Conservation (phyloP, 164 flowering plant species). For the Stephania yunnanensis region DNA sequence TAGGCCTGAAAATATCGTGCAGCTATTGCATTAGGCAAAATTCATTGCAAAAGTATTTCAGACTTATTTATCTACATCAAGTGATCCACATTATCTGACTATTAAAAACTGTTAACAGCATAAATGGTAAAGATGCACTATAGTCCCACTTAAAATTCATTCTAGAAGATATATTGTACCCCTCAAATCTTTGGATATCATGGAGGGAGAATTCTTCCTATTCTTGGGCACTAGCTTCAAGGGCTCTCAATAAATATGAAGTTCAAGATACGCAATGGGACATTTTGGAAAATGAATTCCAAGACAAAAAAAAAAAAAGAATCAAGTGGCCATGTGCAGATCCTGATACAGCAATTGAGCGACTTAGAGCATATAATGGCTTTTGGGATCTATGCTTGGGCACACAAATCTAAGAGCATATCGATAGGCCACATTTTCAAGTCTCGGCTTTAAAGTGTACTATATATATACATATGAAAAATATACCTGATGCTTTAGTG, state of each 20-base stretch:
- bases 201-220: too few species aligned
- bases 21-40: not conserved
- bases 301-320: too few species aligned
- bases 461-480: not conserved
- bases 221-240: too few species aligned
- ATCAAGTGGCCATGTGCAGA: too few species aligned
- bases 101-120: not conserved
- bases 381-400: too few species aligned
- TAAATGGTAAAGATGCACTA: not conserved
- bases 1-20: not conserved
- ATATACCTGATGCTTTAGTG: slow-evolving; percentile 86
- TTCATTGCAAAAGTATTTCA: not conserved
- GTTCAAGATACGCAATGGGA: too few species aligned
- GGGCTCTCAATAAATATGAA: too few species aligned
- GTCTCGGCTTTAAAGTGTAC: not conserved
- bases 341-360: too few species aligned
- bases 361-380: too few species aligned
- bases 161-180: not conserved
- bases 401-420: not conserved
- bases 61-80: not conserved
- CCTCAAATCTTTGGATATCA: too few species aligned
- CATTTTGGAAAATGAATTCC: too few species aligned
- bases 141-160: not conserved
- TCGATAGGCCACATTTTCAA: not conserved
- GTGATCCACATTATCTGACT: not conserved